phyloP scores from a whole-genome alignment of 352 stramenopile genomes.

The Phytophthora constricta region DNA sequence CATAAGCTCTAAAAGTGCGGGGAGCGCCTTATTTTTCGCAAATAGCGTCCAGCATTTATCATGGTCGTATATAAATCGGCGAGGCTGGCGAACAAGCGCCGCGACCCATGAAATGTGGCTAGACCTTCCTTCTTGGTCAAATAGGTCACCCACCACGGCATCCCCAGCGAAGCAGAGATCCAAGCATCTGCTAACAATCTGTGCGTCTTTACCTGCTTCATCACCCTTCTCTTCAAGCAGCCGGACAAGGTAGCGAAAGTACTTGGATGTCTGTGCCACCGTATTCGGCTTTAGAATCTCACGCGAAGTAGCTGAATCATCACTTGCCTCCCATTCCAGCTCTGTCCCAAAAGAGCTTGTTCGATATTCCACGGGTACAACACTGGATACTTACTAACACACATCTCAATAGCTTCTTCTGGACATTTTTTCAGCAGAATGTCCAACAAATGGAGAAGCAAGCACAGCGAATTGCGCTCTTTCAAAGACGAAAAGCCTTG shows the following conservation, averaged over 20 bases:
- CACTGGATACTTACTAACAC: slow-evolving; percentile 70
- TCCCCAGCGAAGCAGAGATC: slow-evolving; percentile 62
- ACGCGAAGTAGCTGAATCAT: slow-evolving; percentile 30
- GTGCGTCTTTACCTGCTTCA: slow-evolving; percentile 48
- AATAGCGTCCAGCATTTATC: slow-evolving; percentile 67
- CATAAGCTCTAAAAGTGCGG: slow-evolving; percentile 58
- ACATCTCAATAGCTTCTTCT: slow-evolving; percentile 72
- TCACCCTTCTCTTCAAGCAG: slow-evolving; percentile 60
- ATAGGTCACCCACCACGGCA: slow-evolving; percentile 58
- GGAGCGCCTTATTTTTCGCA: slow-evolving; percentile 46
- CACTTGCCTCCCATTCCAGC: slow-evolving; percentile 45
- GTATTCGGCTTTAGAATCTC: slow-evolving; percentile 46
- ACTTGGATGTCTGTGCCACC: slow-evolving; percentile 64
- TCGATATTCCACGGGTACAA: slow-evolving; percentile 87
- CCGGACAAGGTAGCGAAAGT: slow-evolving; percentile 74
- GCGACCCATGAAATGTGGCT: slow-evolving; percentile 49
- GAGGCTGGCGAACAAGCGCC: slow-evolving; percentile 51
- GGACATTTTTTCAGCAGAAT: slow-evolving; percentile 85
- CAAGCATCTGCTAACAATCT: slow-evolving; percentile 70
- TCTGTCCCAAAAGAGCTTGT: slow-evolving; percentile 72
- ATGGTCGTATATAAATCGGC: slow-evolving; percentile 60
- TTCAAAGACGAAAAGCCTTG: slow-evolving; percentile 54
- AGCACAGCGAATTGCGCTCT: slow-evolving; percentile 70
- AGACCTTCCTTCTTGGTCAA: slow-evolving; percentile 43
- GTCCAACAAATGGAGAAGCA: slow-evolving; percentile 80